Conservation (phyloP, 2,329 filamentous ascomycete genomes). For the Colletotrichum sp. region DNA sequence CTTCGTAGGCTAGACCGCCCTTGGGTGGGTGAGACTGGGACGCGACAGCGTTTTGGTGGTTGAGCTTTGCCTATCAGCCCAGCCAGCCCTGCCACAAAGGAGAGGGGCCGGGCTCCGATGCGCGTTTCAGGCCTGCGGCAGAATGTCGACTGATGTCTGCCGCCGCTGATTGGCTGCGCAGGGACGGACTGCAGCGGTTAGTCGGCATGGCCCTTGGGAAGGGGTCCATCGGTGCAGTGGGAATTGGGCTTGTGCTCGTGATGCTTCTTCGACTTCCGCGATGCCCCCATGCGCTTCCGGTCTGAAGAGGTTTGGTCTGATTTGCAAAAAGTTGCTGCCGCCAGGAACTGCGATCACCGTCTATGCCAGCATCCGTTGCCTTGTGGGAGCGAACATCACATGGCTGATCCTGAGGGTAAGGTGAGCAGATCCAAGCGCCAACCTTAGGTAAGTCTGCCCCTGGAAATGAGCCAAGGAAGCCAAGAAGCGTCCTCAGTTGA, state of each 20-base stretch:
- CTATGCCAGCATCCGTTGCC: neutral
- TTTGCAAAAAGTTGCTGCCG: neutral
- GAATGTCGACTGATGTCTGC: constrained; percentile 24
- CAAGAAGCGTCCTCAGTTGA: neutral
- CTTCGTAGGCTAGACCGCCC: constrained; percentile 11
- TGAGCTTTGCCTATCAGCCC: neutral
- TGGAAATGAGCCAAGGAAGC: neutral
- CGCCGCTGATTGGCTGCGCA: constrained; percentile 6
- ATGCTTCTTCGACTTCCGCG: neutral
- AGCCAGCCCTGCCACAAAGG: constrained; percentile 1
- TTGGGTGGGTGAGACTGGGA: constrained; percentile 17
- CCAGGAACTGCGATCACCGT: neutral
- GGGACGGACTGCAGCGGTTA: constrained; percentile 16
- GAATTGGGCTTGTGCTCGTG: neutral
- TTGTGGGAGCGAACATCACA: neutral
- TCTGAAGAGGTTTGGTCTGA: neutral
- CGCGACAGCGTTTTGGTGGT: constrained; percentile 14
- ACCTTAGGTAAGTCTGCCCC: constrained; percentile 1
- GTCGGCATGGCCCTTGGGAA: constrained; percentile 4
- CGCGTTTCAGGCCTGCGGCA: constrained; percentile 27
- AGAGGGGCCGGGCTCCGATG: constrained; percentile 10
- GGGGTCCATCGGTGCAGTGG: neutral
- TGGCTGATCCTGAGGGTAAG: neutral
- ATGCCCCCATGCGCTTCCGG: neutral
- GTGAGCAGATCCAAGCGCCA: neutral